phyloP scores from a whole-genome alignment of 73 alveolate species.

The Breviolum minutum region DNA sequence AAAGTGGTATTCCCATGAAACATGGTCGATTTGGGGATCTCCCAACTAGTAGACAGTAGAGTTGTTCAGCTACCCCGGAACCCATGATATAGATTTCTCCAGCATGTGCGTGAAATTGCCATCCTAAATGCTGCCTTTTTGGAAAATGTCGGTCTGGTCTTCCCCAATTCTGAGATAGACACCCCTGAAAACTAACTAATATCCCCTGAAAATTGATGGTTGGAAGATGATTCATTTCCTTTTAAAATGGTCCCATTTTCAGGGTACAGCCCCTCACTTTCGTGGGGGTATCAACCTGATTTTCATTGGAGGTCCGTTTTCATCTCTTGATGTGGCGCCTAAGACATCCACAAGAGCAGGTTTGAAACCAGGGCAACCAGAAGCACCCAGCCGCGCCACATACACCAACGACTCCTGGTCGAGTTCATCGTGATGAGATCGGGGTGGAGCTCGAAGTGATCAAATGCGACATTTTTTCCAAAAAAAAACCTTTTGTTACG shows the following conservation, averaged over 20 bases:
- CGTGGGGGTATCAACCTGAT: not conserved
- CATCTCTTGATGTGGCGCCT: not conserved
- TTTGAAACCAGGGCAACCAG: slow-evolving; percentile 73
- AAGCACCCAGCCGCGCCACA: slow-evolving; percentile 71
- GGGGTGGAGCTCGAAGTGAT: not conserved
- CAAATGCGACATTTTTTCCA: not conserved
- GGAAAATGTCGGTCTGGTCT: too few species aligned
- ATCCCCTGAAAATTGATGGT: too few species aligned
- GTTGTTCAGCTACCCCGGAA: too few species aligned
- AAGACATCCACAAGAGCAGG: slow-evolving; percentile 76
- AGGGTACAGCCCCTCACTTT: not conserved
- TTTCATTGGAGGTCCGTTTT: not conserved
- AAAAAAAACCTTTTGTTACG: not conserved
- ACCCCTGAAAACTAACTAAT: not conserved
- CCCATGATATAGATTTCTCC: too few species aligned
- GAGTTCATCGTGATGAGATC: not conserved
- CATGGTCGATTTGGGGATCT: too few species aligned
- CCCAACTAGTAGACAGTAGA: too few species aligned
- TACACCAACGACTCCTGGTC: slow-evolving; percentile 44
- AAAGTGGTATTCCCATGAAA: too few species aligned
- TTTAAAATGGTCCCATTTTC: too few species aligned
- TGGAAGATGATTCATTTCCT: too few species aligned
- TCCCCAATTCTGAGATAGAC: not conserved
- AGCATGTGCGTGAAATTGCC: too few species aligned
- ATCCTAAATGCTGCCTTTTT: too few species aligned